phyloP scores from a whole-genome alignment of 2,329 filamentous ascomycete species.

The Xylaria sp. region DNA sequence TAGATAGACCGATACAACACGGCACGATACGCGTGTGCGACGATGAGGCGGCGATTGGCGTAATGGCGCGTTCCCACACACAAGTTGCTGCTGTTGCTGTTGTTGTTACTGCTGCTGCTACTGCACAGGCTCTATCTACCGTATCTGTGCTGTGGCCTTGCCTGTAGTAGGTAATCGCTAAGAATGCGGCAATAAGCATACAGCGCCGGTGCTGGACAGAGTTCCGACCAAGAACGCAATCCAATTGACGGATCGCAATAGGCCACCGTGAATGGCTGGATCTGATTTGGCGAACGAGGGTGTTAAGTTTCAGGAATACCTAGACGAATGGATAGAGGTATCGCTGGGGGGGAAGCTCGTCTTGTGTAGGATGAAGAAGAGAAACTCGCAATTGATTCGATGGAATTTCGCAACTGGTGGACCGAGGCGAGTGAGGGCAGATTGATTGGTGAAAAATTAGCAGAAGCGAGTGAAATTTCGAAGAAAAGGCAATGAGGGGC shows the following conservation, averaged over 20 bases:
- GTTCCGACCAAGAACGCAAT: constrained; percentile 20
- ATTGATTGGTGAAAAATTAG: constrained; percentile 52
- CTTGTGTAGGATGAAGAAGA: constrained; percentile 47
- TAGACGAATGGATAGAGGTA: constrained; percentile 39
- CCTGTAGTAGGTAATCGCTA: constrained; percentile 1
- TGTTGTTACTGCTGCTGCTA: not conserved
- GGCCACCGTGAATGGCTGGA: constrained; percentile 35
- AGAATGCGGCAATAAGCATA: constrained; percentile 11
- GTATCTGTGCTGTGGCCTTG: constrained; percentile 7
- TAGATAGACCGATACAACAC: constrained; percentile 25
- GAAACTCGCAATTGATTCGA: constrained; percentile 50
- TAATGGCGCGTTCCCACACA: constrained; percentile 29
- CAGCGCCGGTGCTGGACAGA: constrained; percentile 18
- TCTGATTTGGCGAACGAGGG: constrained; percentile 44
- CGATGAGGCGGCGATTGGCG: constrained; percentile 26
- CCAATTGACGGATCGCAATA: constrained; percentile 30
- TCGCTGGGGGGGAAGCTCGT: constrained; percentile 39
- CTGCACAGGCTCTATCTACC: constrained; percentile 6
- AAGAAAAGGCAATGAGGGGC: constrained; percentile 46
- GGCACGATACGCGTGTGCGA: constrained; percentile 28
- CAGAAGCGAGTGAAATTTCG: constrained; percentile 50
- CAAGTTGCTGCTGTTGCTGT: constrained; percentile 9
- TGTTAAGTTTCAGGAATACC: constrained; percentile 42
- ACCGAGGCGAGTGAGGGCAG: constrained; percentile 45
- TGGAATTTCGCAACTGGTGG: constrained; percentile 48